These are phyloP conservation scores for Alternaria longipes DNA, from an alignment of 2,329 filamentous ascomycete genomes.

Conservation along the genomic window DNA sequence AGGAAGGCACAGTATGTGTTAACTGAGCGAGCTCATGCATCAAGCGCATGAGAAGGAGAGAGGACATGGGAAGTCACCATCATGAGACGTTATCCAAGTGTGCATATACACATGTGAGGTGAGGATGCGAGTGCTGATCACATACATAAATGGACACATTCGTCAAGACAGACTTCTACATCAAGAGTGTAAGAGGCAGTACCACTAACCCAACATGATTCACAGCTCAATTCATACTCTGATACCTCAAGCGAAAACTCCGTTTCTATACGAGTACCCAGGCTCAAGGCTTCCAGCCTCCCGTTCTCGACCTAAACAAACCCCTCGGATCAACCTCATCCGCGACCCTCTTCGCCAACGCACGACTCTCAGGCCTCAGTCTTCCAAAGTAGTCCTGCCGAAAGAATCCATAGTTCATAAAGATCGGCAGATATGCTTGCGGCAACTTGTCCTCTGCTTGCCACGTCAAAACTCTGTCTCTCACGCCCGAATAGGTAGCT, in stretches of 20 bases:
- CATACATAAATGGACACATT: neutral
- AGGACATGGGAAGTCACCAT: neutral
- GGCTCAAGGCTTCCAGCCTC: conserved; percentile 52
- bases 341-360: conserved; percentile 49
- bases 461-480: conserved; percentile 48
- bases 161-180: neutral
- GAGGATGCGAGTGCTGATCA: neutral
- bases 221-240: neutral
- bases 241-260: neutral
- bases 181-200: too few relatives aligned
- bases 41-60: neutral
- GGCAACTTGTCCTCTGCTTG: conserved; percentile 52
- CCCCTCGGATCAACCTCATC: conserved; percentile 53
- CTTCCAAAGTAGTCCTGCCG: conserved; percentile 58
- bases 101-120: neutral
- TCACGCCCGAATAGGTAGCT: conserved; percentile 51
- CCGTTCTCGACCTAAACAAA: conserved; percentile 54
- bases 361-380: conserved; percentile 43
- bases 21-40: neutral
- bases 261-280: neutral
- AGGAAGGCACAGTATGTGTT: neutral
- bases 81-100: neutral
- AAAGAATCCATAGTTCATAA: conserved; percentile 60
- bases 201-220: neutral
- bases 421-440: conserved; percentile 56